phyloP scores from a whole-genome alignment of 192 early-diverging fungal species.

The Martensiomyces pterosporus region DNA sequence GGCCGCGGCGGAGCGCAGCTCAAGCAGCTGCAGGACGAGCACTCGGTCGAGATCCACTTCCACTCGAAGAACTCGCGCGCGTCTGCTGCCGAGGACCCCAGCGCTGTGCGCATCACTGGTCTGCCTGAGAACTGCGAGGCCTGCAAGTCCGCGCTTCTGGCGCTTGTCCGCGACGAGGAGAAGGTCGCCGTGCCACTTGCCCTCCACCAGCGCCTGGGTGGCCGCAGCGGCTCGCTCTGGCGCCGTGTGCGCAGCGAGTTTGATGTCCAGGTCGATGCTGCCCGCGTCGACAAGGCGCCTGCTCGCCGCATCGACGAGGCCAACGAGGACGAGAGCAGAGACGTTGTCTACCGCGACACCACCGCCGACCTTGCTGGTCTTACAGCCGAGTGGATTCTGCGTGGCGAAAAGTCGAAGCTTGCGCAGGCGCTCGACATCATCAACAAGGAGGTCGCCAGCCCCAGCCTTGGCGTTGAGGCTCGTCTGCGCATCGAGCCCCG shows the following conservation, averaged over 20 bases:
- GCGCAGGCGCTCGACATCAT: conserved; percentile 35
- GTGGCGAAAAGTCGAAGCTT: conserved; percentile 52
- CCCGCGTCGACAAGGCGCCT: conserved; percentile 34
- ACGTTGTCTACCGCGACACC: conserved; percentile 25
- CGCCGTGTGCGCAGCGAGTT: conserved; percentile 60
- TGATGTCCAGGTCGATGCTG: conserved; percentile 56
- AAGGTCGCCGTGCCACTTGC: conserved; percentile 51
- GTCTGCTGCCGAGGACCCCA: conserved; percentile 18
- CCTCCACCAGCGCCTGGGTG: conserved; percentile 55
- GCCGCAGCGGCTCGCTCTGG: conserved; percentile 50
- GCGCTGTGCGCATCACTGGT: conserved; percentile 54
- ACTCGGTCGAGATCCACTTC: conserved; percentile 65
- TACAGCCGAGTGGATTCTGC: conserved; percentile 51
- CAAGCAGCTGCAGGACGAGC: conserved; percentile 62
- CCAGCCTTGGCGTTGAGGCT: conserved; percentile 21
- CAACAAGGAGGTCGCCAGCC: conserved; percentile 10
- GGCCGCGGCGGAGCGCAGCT: conserved; percentile 72
- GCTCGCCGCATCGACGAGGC: conserved; percentile 46
- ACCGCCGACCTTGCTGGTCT: conserved; percentile 10
- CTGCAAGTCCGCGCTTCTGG: conserved; percentile 41
- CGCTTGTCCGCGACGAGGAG: conserved; percentile 53
- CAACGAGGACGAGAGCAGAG: conserved; percentile 12
- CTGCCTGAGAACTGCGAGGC: conserved; percentile 54
- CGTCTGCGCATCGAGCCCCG: conserved; percentile 48
- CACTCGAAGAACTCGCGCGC: conserved; percentile 1